phyloP scores from a whole-genome alignment of 306 rosid species.

The Quercus variabilis region DNA sequence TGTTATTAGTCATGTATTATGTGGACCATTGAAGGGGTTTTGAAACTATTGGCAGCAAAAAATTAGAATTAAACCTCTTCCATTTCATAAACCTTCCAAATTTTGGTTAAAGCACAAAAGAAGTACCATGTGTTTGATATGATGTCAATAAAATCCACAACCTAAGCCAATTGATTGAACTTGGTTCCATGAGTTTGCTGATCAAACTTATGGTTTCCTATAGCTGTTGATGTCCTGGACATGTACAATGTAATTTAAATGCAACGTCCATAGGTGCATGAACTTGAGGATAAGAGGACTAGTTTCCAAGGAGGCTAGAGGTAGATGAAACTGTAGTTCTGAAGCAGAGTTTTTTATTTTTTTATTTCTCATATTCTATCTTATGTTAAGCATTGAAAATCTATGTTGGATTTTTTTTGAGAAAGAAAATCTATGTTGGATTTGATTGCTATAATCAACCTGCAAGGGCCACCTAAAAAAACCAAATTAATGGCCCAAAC shows the following conservation, averaged over 20 bases:
- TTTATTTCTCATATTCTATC: too few relatives aligned
- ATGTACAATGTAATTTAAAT: neutral
- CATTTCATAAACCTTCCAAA: neutral
- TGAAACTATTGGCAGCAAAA: too few relatives aligned
- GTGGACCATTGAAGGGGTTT: too few relatives aligned
- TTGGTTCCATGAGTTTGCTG: too few relatives aligned
- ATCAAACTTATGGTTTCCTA: neutral
- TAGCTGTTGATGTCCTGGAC: neutral
- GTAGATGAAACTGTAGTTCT: neutral
- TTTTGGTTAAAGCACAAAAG: neutral
- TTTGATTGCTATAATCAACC: neutral
- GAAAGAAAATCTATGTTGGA: too few relatives aligned
- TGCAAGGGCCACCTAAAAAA: neutral
- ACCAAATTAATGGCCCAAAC: neutral
- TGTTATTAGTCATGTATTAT: too few relatives aligned
- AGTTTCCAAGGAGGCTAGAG: neutral
- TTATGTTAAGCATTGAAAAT: too few relatives aligned
- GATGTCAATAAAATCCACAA: neutral
- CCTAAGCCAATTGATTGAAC: neutral
- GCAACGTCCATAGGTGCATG: neutral
- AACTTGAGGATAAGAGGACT: neutral
- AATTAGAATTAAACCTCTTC: too few relatives aligned
- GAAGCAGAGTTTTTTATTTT: neutral
- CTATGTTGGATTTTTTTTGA: too few relatives aligned
- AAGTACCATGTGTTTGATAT: neutral